These are phyloP conservation scores for Tylopilus subfusipes DNA, from an alignment of 768 basidiomycete genomes.

Conservation along the genomic window DNA sequence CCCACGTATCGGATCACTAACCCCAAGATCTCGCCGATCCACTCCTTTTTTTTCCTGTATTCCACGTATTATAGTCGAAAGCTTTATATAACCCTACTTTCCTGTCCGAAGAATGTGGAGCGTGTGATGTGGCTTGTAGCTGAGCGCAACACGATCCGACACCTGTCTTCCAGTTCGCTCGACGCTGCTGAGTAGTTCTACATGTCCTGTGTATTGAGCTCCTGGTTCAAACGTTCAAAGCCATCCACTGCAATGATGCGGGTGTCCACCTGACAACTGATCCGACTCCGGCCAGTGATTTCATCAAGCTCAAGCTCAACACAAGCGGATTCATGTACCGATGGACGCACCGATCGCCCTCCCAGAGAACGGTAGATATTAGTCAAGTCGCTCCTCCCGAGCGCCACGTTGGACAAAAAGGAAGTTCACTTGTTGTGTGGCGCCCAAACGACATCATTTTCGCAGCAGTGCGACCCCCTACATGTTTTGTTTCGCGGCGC, in stretches of 20 bases:
- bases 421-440: background rate
- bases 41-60: background rate
- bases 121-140: background rate
- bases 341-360: constrained; percentile 11
- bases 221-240: background rate
- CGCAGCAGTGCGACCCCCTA: background rate
- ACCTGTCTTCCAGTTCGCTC: background rate
- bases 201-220: background rate
- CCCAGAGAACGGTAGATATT: background rate
- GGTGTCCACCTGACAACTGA: background rate
- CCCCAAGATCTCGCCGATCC: background rate
- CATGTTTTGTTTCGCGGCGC: background rate
- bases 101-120: background rate
- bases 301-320: background rate
- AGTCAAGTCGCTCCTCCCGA: background rate
- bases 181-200: background rate
- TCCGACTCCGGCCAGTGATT: background rate
- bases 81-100: no score
- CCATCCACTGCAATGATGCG: background rate
- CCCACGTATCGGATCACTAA: background rate
- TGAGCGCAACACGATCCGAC: no score
- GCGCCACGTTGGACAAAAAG: background rate
- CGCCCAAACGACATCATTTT: background rate
- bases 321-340: background rate
- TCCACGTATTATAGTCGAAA: background rate